These are phyloP conservation scores for Erysimum pusillum DNA, from an alignment of 441 rosid genomes.

Conservation along the genomic window DNA sequence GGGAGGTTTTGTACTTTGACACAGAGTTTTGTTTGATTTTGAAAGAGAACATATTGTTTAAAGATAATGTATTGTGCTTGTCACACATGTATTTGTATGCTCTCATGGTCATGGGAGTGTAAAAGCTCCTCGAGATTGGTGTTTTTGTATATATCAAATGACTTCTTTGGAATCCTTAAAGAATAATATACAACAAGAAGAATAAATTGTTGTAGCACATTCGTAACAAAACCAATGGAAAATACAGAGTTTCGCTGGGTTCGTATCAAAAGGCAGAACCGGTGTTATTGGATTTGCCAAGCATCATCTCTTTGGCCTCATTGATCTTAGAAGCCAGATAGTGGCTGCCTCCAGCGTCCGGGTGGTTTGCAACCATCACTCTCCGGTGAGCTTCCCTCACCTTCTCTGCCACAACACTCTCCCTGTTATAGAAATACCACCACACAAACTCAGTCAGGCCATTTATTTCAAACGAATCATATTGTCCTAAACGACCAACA, in stretches of 20 bases:
- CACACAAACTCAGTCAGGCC: conserved; percentile 14
- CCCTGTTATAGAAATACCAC: conserved; percentile 39
- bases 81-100: conserved; percentile 1
- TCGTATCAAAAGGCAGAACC: conserved; percentile 48
- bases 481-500: not conserved
- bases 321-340: conserved; percentile 58
- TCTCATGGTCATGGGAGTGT: not conserved
- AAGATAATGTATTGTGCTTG: no score
- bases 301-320: conserved; percentile 58
- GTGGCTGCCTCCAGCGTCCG: conserved; percentile 55
- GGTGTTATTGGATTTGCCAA: conserved; percentile 46
- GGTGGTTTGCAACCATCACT: conserved; percentile 53
- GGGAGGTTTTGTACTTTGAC: not conserved
- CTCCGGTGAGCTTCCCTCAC: conserved; percentile 53
- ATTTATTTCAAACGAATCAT: not conserved
- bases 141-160: not conserved
- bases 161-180: not conserved
- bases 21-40: not conserved
- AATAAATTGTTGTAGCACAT: not conserved
- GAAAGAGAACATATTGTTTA: not conserved
- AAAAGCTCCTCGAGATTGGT: not conserved
- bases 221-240: conserved; percentile 21
- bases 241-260: not conserved
- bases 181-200: conserved; percentile 34
- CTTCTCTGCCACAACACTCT: conserved; percentile 47